phyloP scores from a whole-genome alignment of 2,329 filamentous ascomycete genomes.

The Alternaria sp. region DNA sequence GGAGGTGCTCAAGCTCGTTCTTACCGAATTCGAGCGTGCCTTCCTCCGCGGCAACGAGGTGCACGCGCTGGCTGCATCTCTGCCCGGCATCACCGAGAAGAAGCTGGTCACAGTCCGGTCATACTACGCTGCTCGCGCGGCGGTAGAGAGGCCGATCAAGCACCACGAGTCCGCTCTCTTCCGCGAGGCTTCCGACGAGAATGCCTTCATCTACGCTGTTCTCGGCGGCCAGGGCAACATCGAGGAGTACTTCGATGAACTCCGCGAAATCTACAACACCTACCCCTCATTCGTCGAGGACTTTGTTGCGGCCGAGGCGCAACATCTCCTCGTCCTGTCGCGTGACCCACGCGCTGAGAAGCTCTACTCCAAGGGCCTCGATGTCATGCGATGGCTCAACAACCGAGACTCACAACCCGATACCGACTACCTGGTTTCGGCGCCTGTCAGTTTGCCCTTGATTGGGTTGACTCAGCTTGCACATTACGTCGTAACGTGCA shows the following conservation, averaged over 20 bases:
- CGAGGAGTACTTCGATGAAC: conserved; percentile 98
- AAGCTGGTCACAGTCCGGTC: conserved; percentile 87
- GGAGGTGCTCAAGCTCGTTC: conserved; percentile 87
- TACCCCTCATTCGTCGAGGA: conserved; percentile 92
- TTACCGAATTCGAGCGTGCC: conserved; percentile 95
- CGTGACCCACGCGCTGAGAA: conserved; percentile 88
- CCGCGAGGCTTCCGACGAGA: conserved; percentile 82
- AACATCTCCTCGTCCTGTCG: conserved; percentile 84
- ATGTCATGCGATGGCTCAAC: conserved; percentile 92
- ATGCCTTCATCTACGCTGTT: conserved; percentile 87
- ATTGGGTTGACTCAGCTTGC: conserved; percentile 96
- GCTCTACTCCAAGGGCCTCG: conserved; percentile 95
- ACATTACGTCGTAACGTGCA: conserved; percentile 94
- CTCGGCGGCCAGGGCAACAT: conserved; percentile 99
- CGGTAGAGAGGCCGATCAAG: conserved; percentile 84
- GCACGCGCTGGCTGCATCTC: conserved; percentile 81
- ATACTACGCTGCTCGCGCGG: conserved; percentile 89
- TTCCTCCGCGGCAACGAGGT: conserved; percentile 97
- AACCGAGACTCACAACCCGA: conserved; percentile 89
- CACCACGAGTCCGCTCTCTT: conserved; percentile 92
- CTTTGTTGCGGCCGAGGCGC: conserved; percentile 79
- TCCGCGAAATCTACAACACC: conserved; percentile 87
- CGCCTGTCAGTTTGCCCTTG: conserved; percentile 80
- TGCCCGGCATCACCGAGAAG: conserved; percentile 92
- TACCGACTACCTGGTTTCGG: conserved; percentile 71